Evolutionary conservation across 139 green algal species (phyloP).

Genomic region (Diplosphaera chodatii): DNA sequence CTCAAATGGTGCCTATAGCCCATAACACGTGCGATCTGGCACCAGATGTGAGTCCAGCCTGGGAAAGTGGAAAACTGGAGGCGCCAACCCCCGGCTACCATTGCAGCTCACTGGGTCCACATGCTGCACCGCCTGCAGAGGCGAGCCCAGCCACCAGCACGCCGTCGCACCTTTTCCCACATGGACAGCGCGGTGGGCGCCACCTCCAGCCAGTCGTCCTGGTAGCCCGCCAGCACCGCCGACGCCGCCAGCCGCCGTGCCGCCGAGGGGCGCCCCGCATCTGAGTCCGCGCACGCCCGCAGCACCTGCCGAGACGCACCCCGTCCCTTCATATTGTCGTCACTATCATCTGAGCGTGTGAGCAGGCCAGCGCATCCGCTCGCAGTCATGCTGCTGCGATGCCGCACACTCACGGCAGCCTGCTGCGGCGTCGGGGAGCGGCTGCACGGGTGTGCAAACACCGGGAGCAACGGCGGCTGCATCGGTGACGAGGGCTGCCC

Average conservation of each 20-base stretch:
- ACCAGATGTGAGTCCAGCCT: no score
- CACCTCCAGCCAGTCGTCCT: constrained; percentile 26
- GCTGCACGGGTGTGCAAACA: not conserved
- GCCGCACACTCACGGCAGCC: no score
- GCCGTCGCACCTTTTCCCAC: constrained; percentile 1
- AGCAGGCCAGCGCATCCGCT: no score
- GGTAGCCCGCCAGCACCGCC: not conserved
- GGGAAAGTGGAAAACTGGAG: no score
- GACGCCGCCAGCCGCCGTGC: not conserved
- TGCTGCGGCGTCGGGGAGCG: not conserved
- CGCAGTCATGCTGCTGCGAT: no score
- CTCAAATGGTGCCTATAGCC: constrained; percentile 3
- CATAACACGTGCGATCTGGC: not conserved
- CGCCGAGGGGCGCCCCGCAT: not conserved
- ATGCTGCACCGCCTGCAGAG: no score
- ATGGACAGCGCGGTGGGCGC: constrained; percentile 7
- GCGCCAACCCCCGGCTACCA: no score
- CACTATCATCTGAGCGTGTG: no score
- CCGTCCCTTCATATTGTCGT: no score
- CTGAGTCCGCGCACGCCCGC: not conserved
- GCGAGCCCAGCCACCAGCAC: not conserved
- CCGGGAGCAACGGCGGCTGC: not conserved
- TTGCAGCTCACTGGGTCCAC: no score
- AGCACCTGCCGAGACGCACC: no score
- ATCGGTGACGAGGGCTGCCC: no score